Evolutionary conservation across 2,329 filamentous ascomycete species (phyloP), one percentile per base, ranked within the genome.

Genomic region (Lachnellula cervina): DNA sequence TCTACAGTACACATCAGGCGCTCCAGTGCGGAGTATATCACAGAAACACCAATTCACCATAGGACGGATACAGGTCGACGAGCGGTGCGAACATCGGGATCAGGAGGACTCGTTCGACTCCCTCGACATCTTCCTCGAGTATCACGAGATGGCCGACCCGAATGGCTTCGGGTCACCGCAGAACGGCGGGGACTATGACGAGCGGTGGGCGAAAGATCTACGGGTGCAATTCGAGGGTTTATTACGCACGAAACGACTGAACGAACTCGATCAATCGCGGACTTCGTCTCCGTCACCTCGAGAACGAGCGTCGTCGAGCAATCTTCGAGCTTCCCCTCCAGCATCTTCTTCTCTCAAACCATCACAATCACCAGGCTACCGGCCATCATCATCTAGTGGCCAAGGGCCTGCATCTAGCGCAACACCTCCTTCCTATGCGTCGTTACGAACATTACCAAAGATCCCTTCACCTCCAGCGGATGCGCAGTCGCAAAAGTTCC

Each of bases 141-240:
- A 51, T 59, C 57, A 63, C 57, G 45, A 42, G 28, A 68, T 69
- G 68, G 62, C 64, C 43, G 64, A 66, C 62, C 58, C 59, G 40
- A 63, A 59, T 50, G 56, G 53, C 28, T 54, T 49, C 51, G 55
- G 55, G 17, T 52, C 58, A 34, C 48, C 57, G 42, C 64, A 62
- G 50, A 53, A 59, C 38, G 52, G 49, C 35, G 58, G 59, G 5
- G 62, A 69, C 11, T 66, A 83, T 66, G 86, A 87, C 68, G 88
- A 91, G 68, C 80, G 82, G 67, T 89, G 86, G 84, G 90, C 91
- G 25, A 80, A 83, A 66, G 89, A 91, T 57, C 77, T 97, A 66
- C 87, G 89, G 51, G 77, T 87, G 66, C 88, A 90, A 68, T 97
- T 97, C 72, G 90, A 96, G 70, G 87, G 91, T 62, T 77, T 96